Evolutionary conservation across 164 flowering plant species (phyloP).

Genomic region (Aristolochia fimbriata): DNA sequence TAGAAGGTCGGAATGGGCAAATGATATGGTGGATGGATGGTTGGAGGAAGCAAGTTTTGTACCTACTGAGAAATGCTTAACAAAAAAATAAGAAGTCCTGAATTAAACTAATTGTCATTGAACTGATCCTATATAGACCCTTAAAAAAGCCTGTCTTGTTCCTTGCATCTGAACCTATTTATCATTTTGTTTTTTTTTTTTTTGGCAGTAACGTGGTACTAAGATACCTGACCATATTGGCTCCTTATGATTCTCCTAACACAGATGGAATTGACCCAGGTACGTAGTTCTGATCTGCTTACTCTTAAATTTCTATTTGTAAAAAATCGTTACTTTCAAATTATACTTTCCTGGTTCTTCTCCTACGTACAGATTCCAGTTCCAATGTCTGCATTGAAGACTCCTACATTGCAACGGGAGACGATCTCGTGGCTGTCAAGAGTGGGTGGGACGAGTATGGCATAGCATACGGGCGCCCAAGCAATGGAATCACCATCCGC

Average conservation of each 20-base stretch:
- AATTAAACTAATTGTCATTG: no score
- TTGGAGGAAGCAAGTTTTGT: no score
- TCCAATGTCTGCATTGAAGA: constrained; percentile 90
- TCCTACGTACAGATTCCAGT: constrained; percentile 63
- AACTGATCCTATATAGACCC: no score
- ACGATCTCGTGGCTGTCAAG: constrained; percentile 84
- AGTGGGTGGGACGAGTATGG: constrained; percentile 99
- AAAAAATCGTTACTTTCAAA: no score
- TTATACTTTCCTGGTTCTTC: background rate
- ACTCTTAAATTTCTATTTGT: no score
- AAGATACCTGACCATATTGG: constrained; percentile 73
- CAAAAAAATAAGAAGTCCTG: no score
- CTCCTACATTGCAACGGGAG: constrained; percentile 76
- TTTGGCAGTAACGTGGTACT: constrained; percentile 78
- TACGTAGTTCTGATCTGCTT: constrained; percentile 11
- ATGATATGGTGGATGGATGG: no score
- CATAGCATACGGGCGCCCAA: constrained; percentile 59
- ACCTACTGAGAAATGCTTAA: no score
- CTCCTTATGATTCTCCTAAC: constrained; percentile 86
- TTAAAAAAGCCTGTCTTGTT: background rate
- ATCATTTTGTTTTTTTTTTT: no score
- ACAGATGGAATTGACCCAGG: constrained; percentile 99
- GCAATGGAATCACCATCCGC: constrained; percentile 70
- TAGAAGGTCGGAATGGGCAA: no score
- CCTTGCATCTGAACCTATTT: background rate